These are phyloP conservation scores for Wallacemonas rigidus DNA, from an alignment of 208 protist genomes.

Conservation along the genomic window DNA sequence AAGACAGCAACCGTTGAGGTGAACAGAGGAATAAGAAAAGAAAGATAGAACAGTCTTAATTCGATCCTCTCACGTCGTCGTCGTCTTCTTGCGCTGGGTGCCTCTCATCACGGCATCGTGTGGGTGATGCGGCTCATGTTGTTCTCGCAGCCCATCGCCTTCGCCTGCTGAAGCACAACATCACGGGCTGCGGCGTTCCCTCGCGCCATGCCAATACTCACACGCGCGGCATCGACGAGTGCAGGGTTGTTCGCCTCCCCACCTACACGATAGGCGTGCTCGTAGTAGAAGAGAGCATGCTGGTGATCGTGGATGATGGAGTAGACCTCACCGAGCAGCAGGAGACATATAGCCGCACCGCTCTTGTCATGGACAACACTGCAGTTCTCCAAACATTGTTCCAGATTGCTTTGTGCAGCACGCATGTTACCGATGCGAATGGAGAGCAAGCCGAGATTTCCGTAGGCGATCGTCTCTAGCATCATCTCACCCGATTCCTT, in stretches of 20 bases:
- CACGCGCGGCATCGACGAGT: slow-evolving; percentile 74
- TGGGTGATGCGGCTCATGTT: slow-evolving; percentile 54
- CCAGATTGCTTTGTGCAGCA: slow-evolving; percentile 67
- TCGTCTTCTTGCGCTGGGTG: background rate
- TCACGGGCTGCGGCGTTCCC: slow-evolving; percentile 70
- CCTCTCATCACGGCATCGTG: slow-evolving; percentile 40
- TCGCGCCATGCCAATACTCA: slow-evolving; percentile 81
- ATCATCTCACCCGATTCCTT: slow-evolving; percentile 55
- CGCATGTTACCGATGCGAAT: slow-evolving; percentile 84
- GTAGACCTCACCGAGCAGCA: slow-evolving; percentile 88
- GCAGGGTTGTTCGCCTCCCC: slow-evolving; percentile 75
- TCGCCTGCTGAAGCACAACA: slow-evolving; percentile 55
- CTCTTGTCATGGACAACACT: slow-evolving; percentile 80
- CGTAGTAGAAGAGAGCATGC: slow-evolving; percentile 90
- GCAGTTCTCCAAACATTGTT: slow-evolving; percentile 86
- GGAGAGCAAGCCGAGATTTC: slow-evolving; percentile 77
- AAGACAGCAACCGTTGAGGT: background rate
- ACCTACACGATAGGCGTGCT: slow-evolving; percentile 82
- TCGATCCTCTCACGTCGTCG: too few species aligned
- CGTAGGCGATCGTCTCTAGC: slow-evolving; percentile 81
- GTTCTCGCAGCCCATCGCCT: slow-evolving; percentile 61
- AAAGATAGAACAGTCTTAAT: background rate
- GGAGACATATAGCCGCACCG: slow-evolving; percentile 80
- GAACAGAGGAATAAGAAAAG: slow-evolving; percentile 19
- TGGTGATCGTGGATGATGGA: slow-evolving; percentile 80